Evolutionary conservation across 805 yeast species (phyloP), one percentile per base, ranked within the genome.

Genomic region (Kuraishia hungarica): DNA sequence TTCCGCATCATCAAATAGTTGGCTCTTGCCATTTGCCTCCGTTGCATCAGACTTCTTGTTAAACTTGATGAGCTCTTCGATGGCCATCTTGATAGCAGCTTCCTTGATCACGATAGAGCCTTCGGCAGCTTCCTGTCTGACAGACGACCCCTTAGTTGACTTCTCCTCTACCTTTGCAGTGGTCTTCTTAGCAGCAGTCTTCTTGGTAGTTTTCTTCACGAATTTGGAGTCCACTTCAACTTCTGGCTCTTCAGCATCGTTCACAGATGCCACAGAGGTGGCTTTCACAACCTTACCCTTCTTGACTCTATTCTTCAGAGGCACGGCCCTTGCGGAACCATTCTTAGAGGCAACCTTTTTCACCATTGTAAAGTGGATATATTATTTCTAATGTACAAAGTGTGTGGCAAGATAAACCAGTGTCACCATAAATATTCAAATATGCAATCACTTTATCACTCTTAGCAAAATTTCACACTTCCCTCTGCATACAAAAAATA

Each of bases 61-160:
- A 69, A 78, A 90, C 66, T 86, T 85, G 55, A 74, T 72, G 64
- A 94, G 78, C 61, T 90, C 96, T 19, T 71, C 63, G 51, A 87
- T 68, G 13, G 93, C 92, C 58, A 80, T 80, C 20, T 60, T 57
- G 17, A 80, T 64, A 29, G 61, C 60, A 1, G 55, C 51, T 13
- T 62, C 65, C 52, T 68, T 64, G 17, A 65, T 47, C 4, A 23
- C 48, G 39, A 57, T 29, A 43, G 56, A 51, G 39, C 52, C 47
- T 48, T 54, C 51, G 19, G 54, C 53, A 21, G 56, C 47, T 39
- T 58, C 57, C 39, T 58, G 57, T 51, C 29, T 48, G 19, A 46
- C 51, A 21, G 52, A 48, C 15, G 43, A 48, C 29, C 22, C 48
- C 48, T 57, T 39, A 17, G n/a, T 24, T 39, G 53, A 21, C 10